These are phyloP conservation scores for Coemansia reversa DNA, from an alignment of 192 early-diverging fungal genomes.

Conservation along the genomic window DNA sequence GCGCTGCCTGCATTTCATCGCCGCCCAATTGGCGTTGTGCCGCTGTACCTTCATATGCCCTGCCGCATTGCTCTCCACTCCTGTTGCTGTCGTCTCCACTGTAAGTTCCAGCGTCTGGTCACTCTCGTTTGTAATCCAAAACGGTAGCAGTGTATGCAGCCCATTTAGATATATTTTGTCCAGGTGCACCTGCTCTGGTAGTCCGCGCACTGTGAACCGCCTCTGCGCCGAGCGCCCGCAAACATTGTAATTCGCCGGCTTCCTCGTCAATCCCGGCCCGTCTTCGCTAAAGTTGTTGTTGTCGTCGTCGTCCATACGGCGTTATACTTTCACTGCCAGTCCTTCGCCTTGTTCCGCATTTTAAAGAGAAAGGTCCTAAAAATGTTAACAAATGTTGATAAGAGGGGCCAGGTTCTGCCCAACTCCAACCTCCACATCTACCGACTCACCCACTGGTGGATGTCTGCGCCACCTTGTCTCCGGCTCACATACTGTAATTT, in stretches of 20 bases:
- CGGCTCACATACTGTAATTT: neutral
- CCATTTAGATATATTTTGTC: conserved; percentile 51
- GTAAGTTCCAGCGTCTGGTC: conserved; percentile 11
- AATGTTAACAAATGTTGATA: neutral
- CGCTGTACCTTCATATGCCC: conserved; percentile 30
- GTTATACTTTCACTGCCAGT: neutral
- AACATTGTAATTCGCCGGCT: conserved; percentile 26
- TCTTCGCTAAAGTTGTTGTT: neutral
- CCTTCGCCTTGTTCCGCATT: neutral
- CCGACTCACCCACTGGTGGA: neutral
- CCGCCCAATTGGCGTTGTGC: conserved; percentile 49
- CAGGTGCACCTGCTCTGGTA: conserved; percentile 25
- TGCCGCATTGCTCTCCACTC: neutral
- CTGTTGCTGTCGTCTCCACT: conserved; percentile 5
- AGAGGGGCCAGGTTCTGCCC: neutral
- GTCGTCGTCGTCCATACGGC: conserved; percentile 1
- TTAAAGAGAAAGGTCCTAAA: neutral
- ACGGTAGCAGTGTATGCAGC: conserved; percentile 43
- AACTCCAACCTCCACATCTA: neutral
- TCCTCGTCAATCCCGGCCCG: neutral
- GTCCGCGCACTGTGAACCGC: conserved; percentile 40
- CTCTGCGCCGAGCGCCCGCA: conserved; percentile 14
- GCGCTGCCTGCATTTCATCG: conserved; percentile 16
- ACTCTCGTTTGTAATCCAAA: conserved; percentile 38
- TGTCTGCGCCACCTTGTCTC: neutral